Evolutionary conservation across 371 early-diverging fungal species (phyloP).

Genomic region (Ordospora pajunii): DNA sequence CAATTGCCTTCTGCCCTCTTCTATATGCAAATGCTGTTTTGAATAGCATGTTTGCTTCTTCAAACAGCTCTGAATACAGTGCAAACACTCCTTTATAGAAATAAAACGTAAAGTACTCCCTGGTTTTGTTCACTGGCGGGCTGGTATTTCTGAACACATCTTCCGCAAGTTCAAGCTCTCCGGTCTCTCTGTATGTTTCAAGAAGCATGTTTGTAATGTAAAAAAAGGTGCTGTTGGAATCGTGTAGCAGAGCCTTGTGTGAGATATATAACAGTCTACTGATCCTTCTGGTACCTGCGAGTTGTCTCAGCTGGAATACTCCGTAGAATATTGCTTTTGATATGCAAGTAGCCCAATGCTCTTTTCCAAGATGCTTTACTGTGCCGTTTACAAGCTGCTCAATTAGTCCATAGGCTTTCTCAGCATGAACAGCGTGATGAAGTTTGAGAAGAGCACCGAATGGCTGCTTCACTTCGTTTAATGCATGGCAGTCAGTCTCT

Average conservation of each 20-base stretch:
- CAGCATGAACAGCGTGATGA: background rate
- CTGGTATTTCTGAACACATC: background rate
- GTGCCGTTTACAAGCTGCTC: background rate
- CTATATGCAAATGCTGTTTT: background rate
- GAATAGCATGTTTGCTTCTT: background rate
- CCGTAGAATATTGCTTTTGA: background rate
- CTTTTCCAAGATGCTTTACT: background rate
- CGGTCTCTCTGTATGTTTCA: background rate
- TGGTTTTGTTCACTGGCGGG: background rate
- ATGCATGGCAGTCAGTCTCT: background rate
- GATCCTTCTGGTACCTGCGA: background rate
- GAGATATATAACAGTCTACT: background rate
- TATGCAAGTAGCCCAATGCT: background rate
- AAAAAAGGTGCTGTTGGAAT: background rate
- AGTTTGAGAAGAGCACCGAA: background rate
- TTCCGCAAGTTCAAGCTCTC: background rate
- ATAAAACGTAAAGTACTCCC: slow-evolving; percentile 4
- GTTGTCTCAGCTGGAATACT: background rate
- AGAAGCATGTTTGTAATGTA: background rate
- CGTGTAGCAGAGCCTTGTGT: background rate
- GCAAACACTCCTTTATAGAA: slow-evolving; percentile 9
- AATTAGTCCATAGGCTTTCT: background rate
- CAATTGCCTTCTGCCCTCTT: background rate
- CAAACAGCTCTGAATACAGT: background rate
- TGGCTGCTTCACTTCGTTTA: background rate